Evolutionary conservation across 208 protist species (phyloP), one percentile per base, ranked within the genome.

Genomic region (Leptomonas pyrrhocoris): DNA sequence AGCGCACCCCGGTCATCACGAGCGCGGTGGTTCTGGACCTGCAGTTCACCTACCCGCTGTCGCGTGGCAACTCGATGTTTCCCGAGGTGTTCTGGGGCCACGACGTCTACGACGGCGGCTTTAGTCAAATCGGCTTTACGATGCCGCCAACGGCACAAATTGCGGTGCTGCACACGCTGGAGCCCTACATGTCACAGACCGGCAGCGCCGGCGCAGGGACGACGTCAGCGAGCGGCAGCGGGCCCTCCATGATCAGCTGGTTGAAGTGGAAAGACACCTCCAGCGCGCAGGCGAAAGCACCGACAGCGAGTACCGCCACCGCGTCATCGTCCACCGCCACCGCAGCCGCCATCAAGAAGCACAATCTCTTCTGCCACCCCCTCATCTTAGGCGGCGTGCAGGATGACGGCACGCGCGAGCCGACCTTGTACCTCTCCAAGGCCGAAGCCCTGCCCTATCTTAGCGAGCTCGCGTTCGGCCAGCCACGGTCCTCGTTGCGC

Each of bases 71-170:
- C 65, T 67, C 88, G 4, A 94, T 96, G 82, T 96, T 96, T 79
- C 88, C 90, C 12, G 88, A 96, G 73, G 86, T 93, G n/a, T 94
- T 96, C 73, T 96, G 90, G 90, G 88, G 88, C 12, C 88, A 96
- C 69, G 87, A 92, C 48, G 86, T 96, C 53, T 84, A 92, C 75
- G 83, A 96, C 58, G 90, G 90, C 30, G 90, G 90, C 21, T 88
- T 86, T 59, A 87, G 74, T 50, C 90, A 96, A 58, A 88, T 96
- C 67, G 86, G 81, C 46, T 88, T 94, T 64, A 93, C 90, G 16
- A 96, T 96, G 90, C 90, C 90, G 51, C 90, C 90, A 13, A 94
- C 86, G 18, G 86, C 90, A 25, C 86, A 93, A 46, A 86, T 96
- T 7, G 74, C 74, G 25, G 77, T 96, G 53, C 70, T 96, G 13